Base-by-base conservation (phyloP, 2,329 filamentous ascomycete genomes). In the Colletotrichum simmondsii region DNA sequence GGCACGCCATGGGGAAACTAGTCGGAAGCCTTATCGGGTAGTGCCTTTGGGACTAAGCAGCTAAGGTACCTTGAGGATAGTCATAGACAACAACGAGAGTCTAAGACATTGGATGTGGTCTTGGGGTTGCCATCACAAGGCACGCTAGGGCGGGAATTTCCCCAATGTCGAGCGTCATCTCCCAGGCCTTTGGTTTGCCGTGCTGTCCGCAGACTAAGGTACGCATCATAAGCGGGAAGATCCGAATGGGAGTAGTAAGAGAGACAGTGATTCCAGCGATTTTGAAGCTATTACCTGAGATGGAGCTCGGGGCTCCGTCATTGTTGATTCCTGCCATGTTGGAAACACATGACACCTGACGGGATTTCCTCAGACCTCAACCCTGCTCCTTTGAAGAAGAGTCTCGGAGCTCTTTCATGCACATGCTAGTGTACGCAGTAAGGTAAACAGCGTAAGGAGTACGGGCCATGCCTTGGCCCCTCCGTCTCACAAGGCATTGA, bases 121-220 rank as follows among this genome's bases (percentile, higher is more conserved):
- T 72, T 32, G 30, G 49, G 52, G 49, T 32, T 19, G 57, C 53
- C 70, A 59, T 64, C 65, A 64, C 30, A 61, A 64, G 70, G 65
- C 70, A 72, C 70, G 65, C 70, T 72, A 69, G 59, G 65, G 70
- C 42, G 12, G 37, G 37, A 14, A 28, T 22, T 24, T 37, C 35
- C 28, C 42, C 26, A 7, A 11, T 30, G n/a, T 63, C 42, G 42
- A 62, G 42, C 42, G 59, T 62, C 59, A 62, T 52, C 28, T 28
- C 46, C 57, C 35, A 46, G 28, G 58, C 35, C 26, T 24, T 26
- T 37, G 54, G 64, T 26, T 54, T 46, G 63, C 24, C 24, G 35
- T 26, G 26, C 19, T 22, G 59, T 14, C 28, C n/a, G 16, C 59
- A 22, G 32, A 61, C 37, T 42, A 46, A 26, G 10, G 4, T 49